These are phyloP conservation scores for Castanea sativa DNA, from an alignment of 306 rosid species.

Conservation along the genomic window DNA sequence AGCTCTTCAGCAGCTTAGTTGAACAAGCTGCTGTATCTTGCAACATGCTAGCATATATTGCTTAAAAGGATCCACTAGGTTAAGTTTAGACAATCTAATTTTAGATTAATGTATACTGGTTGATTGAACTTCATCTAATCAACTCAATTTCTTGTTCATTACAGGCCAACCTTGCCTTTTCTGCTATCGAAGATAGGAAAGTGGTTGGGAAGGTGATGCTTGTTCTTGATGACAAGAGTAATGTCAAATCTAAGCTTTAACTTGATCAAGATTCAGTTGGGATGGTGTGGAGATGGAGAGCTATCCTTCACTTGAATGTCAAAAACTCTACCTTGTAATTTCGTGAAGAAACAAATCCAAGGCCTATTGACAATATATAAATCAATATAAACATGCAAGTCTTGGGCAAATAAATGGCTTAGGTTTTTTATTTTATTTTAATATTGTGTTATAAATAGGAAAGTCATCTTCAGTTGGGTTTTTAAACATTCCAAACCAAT, in stretches of 20 bases:
- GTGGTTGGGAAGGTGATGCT: conserved; percentile 88
- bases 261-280: conserved; percentile 21
- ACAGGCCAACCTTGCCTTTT: conserved; percentile 85
- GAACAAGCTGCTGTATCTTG: neutral
- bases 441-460: too few species aligned
- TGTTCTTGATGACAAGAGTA: conserved; percentile 50
- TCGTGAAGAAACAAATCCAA: neutral
- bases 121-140: neutral
- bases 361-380: neutral
- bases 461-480: too few species aligned
- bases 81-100: neutral
- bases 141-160: conserved; percentile 24
- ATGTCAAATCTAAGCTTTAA: conserved; percentile 62
- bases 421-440: too few species aligned
- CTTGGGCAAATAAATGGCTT: neutral
- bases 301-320: neutral
- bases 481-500: too few species aligned
- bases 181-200: conserved; percentile 82
- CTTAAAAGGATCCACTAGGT: neutral
- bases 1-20: neutral
- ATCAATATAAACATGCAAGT: neutral
- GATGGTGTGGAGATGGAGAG: neutral
- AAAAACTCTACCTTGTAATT: neutral
- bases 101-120: neutral
- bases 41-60: neutral